Base-by-base conservation (phyloP, 2,329 filamentous ascomycete species). In the Phyllosticta capitalensis region DNA sequence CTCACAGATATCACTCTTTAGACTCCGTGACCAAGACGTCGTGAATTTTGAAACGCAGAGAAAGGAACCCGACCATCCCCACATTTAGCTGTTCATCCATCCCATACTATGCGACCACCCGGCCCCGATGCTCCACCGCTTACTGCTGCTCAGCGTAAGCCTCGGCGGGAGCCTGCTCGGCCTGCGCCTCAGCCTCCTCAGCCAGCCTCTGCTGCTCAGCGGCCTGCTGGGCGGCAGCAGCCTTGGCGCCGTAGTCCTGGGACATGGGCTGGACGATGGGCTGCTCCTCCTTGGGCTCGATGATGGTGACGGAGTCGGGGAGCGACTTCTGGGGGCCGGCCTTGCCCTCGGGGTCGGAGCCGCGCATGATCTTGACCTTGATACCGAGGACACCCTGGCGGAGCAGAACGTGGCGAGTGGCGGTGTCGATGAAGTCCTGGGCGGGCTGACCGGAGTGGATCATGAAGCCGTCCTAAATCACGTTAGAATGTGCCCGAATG, bases 331-430 rank as follows among this genome's bases (percentile, higher is more conserved):
- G 90, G 72, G 92, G 92, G 70, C 94, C 91, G 73, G 90, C 86
- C 88, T 99, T 99, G 87, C 94, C 94, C 82, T 97, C 91, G 78
- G 94, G 94, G 83, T 99, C 94, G 71, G 90, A 94, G 76, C 94
- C 94, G 78, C 95, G 92, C 94, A 99, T 99, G 83, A 99, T 99
- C 92, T 99, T 99, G 81, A 99, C 94, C 87, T 99, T 99, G 84
- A 99, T 99, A 83, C 94, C 94, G 68, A 99, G 84, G 68, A 99
- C 94, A 89, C 94, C 94, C 85, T 99, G 94, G 82, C 95, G 90
- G 79, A 99, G 92, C 69, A 99, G 91, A 73, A 99, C 94, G 90
- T 99, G 94, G 73, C 94, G 94, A 75, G 94, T 97, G 71, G 95
- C 95, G 74, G 82, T 85, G 85, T 99, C 94, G 79, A 99, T 99